Conservation (phyloP, 352 stramenopile genomes). For the Aphanomyces euteiches region DNA sequence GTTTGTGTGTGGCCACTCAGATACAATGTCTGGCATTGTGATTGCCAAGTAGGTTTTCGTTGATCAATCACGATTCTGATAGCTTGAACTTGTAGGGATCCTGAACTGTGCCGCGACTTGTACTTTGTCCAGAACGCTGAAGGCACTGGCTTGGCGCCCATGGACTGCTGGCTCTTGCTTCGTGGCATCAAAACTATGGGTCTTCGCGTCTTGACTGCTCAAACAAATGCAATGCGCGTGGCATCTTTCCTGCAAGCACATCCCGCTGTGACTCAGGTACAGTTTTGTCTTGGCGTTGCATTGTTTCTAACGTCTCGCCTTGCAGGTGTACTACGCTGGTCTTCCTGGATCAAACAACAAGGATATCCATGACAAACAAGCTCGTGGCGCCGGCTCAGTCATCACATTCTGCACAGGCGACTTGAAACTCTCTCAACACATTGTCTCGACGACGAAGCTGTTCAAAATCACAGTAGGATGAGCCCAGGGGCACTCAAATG, state of each 20-base stretch:
- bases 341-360: constrained; percentile 65
- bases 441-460: constrained; percentile 89
- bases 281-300: neutral
- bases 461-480: constrained; percentile 87
- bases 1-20: constrained; percentile 96
- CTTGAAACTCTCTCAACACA: constrained; percentile 82
- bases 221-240: constrained; percentile 87
- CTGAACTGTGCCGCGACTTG: constrained; percentile 71
- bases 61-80: constrained; percentile 24
- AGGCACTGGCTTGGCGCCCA: constrained; percentile 83
- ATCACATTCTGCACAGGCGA: constrained; percentile 88
- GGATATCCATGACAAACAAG: constrained; percentile 83
- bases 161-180: constrained; percentile 87
- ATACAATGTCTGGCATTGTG: constrained; percentile 94
- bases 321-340: constrained; percentile 88
- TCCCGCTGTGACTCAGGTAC: constrained; percentile 54
- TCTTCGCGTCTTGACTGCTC: constrained; percentile 72
- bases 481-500: neutral
- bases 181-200: constrained; percentile 89
- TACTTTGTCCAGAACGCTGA: constrained; percentile 90
- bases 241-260: constrained; percentile 87
- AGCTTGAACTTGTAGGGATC: constrained; percentile 35
- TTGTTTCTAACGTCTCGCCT: neutral
- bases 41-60: constrained; percentile 50
- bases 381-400: constrained; percentile 80